Base-by-base conservation (phyloP, 768 basidiomycete genomes). In the Podaxis sp. region DNA sequence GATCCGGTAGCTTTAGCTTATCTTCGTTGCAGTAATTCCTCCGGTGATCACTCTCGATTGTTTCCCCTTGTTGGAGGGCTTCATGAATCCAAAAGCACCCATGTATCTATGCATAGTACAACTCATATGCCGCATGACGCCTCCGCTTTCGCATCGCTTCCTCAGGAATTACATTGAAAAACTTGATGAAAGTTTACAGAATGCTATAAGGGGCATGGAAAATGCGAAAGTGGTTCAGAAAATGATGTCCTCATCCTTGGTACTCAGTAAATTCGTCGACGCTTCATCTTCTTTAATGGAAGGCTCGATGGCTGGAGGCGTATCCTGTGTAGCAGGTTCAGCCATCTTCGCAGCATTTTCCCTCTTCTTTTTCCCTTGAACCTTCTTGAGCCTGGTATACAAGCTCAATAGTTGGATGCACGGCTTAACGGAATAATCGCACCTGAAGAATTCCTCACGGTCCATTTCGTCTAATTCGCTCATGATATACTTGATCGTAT, bases 381-480 rank as follows among this genome's bases (percentile, higher is more conserved):
- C 95, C 74, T 97, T 96, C 79, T 98, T 98, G 67, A 98, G 77
- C 70, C 96, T 94, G 44, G 55, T 55, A 52, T 46, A 24, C 44
- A 8, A 28, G 30, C 41, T 12, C 8, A 33, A n/a, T n/a, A 54
- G 33, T 17, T 63, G 50, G 33, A 33, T 49, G 33, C 4, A 46
- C 41, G 30, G 4, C 60, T 44, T 12, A 20, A 53, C 17, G 17
- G 36, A 30, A 69, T 15, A 11, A 52, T 20, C 82, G 49, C 44
- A 89, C 93, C 95, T 83, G 79, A 96, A 95, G 78, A 95, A 95
- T 70, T 95, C 93, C 72, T 95, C 93, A 66, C 95, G 85, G 76
- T 99, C 97, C 95, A 97, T 98, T 76, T 99, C 97, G 69, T 99
- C 97, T 65, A 99, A 78, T 73, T 99, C 97, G 62, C 95, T 96